These are phyloP conservation scores for Powellomyces hirtus DNA, from an alignment of 192 early-diverging fungal species.

Conservation along the genomic window DNA sequence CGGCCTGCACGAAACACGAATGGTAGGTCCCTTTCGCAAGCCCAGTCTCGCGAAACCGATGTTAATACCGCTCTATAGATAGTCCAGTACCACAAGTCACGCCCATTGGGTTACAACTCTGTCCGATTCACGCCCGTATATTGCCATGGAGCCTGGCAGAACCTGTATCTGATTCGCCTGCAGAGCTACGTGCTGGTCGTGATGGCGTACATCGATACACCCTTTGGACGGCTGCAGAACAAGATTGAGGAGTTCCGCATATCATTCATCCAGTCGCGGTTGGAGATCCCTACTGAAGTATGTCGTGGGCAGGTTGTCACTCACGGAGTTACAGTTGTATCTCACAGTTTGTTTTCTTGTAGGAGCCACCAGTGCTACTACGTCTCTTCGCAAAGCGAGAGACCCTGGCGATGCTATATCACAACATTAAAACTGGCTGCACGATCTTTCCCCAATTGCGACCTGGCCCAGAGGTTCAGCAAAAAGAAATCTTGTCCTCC, in stretches of 20 bases:
- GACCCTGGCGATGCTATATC: slow-evolving; percentile 59
- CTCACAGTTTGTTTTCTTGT: background rate
- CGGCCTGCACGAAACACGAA: slow-evolving; percentile 52
- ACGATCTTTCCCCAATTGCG: slow-evolving; percentile 60
- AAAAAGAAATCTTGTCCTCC: slow-evolving; percentile 49
- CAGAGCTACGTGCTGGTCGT: slow-evolving; percentile 51
- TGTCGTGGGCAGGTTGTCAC: no score
- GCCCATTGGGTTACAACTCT: slow-evolving; percentile 40
- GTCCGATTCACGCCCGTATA: slow-evolving; percentile 56
- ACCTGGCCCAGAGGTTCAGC: slow-evolving; percentile 60
- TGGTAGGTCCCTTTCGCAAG: slow-evolving; percentile 35
- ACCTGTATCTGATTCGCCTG: slow-evolving; percentile 52
- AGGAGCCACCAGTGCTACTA: slow-evolving; percentile 59
- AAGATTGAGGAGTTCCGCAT: slow-evolving; percentile 52
- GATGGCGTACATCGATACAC: slow-evolving; percentile 48
- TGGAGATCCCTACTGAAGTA: slow-evolving; percentile 64
- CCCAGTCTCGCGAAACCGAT: background rate
- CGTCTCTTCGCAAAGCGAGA: slow-evolving; percentile 63
- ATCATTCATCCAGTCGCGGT: slow-evolving; percentile 50
- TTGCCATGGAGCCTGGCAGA: slow-evolving; percentile 49
- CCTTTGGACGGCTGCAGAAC: slow-evolving; percentile 36
- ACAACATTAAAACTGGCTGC: slow-evolving; percentile 59
- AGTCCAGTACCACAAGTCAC: slow-evolving; percentile 51
- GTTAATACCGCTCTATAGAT: slow-evolving; percentile 33
- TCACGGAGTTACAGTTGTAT: background rate